Evolutionary conservation across 225 moss, liverwort and hornwort genomes (phyloP), one percentile per base, ranked within the genome.

Genomic region (Physcomitrium patens): DNA sequence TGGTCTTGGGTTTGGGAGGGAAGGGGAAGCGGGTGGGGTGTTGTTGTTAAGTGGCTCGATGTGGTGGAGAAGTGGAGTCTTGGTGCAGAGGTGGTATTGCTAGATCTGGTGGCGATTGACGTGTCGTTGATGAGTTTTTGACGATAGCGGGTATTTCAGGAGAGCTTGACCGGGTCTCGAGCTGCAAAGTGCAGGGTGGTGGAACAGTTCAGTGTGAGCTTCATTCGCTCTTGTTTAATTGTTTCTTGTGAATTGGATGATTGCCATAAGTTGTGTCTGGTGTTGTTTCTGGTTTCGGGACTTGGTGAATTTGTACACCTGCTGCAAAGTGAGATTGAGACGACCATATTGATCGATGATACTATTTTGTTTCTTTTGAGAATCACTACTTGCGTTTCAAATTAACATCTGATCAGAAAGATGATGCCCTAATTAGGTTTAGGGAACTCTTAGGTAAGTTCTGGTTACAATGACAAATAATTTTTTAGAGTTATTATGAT

Each of bases 231-330:
- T 15, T 20, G 2, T n/a, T 1, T 26, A 8, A 8, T 71, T 8
- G 10, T 28, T 28, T 52, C 51, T 51, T 68, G 51, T n/a, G 67
- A 51, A 28, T 18, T 50, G 67, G 17, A 7, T 68, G 52, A 2
- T 28, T 52, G 26, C 12, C 11, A 37, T 52, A 9, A 16, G 13
- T 43, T 62, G 18, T 14, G 17, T 65, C 46, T n/a, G 52, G 24
- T 68, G 19, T 2, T 19, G 22, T 11, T 10, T 56, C 20, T 13
- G 41, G 41, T 67, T 54, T 41, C 0, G 0, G 20, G 67, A 17
- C 17, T 26, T n/a, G 68, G n/a, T 68, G 31, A 68, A 31, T 10
- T 51, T 68, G 16, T 19, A 17, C 24, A 55, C 56, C 16, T 70
- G 69, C 16, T n/a, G 23, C 15, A 10, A 0, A 7, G 45, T 24